Evolutionary conservation across 139 green algal genomes (phyloP).

Genomic region (Zygnema circumcarinatum): DNA sequence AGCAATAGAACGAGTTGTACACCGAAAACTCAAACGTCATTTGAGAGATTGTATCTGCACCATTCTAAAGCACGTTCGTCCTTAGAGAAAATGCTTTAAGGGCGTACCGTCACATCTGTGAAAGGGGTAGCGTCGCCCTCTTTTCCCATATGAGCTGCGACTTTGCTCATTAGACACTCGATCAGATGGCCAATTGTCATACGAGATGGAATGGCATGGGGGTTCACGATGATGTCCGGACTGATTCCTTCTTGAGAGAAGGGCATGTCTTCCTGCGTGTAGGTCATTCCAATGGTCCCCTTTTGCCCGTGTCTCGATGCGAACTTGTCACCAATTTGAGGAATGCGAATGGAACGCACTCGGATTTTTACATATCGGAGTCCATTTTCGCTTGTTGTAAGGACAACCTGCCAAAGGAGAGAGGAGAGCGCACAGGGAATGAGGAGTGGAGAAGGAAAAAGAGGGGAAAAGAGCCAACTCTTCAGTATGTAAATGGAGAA

Average conservation of each 20-base stretch:
- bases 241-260: conserved; percentile 81
- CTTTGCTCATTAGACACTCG: conserved; percentile 97
- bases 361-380: conserved; percentile 95
- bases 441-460: conserved; percentile 6
- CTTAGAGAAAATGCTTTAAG: too few relatives aligned
- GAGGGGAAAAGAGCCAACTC: conserved; percentile 1
- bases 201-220: conserved; percentile 96
- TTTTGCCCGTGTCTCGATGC: conserved; percentile 96
- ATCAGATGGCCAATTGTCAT: conserved; percentile 99
- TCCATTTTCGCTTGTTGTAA: conserved; percentile 90
- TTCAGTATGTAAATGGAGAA: conserved; percentile 1
- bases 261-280: conserved; percentile 74
- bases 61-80: too few relatives aligned
- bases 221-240: conserved; percentile 98
- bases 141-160: conserved; percentile 82
- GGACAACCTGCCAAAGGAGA: conserved; percentile 65
- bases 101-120: conserved; percentile 89
- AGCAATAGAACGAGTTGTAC: conserved; percentile 9
- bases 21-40: neutral
- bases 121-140: conserved; percentile 99
- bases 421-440: neutral
- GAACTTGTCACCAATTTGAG: conserved; percentile 99
- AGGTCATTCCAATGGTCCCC: conserved; percentile 96
- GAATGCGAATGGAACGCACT: conserved; percentile 91
- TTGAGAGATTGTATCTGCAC: too few relatives aligned